phyloP scores from a whole-genome alignment of 352 stramenopile species.

The Pythium graminicola region DNA sequence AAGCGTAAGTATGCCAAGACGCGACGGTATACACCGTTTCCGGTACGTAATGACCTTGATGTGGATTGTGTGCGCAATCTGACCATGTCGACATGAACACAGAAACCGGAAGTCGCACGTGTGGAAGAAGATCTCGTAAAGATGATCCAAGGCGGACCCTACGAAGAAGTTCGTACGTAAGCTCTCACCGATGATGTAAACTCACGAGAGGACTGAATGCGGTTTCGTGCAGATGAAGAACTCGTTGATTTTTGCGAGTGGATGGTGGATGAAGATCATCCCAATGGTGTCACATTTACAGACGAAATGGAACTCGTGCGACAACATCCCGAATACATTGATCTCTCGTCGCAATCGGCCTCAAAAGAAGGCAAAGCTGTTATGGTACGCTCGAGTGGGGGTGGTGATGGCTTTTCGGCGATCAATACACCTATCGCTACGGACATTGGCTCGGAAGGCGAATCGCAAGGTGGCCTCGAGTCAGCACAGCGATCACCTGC shows the following conservation, averaged over 20 bases:
- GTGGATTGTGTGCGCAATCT: too few relatives aligned
- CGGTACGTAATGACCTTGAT: slow-evolving; percentile 35
- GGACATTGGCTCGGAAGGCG: slow-evolving; percentile 55
- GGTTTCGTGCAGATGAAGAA: slow-evolving; percentile 47
- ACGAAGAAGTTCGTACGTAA: slow-evolving; percentile 70
- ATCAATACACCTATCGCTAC: slow-evolving; percentile 69
- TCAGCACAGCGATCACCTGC: slow-evolving; percentile 64
- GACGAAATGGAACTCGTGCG: slow-evolving; percentile 82
- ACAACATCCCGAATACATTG: slow-evolving; percentile 73
- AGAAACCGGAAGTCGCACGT: slow-evolving; percentile 78
- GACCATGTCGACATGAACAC: too few relatives aligned
- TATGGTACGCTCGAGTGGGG: slow-evolving; percentile 12
- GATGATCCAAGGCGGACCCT: slow-evolving; percentile 60
- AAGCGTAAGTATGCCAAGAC: slow-evolving; percentile 88
- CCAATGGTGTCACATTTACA: slow-evolving; percentile 58
- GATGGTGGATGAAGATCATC: slow-evolving; percentile 75
- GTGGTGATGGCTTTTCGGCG: slow-evolving; percentile 35
- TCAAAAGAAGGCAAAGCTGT: slow-evolving; percentile 35
- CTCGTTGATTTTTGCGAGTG: slow-evolving; percentile 84
- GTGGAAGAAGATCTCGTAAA: slow-evolving; percentile 82
- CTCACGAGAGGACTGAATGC: too few relatives aligned
- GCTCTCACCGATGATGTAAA: too few relatives aligned
- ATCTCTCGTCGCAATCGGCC: slow-evolving; percentile 38
- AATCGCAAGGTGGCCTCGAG: slow-evolving; percentile 50
- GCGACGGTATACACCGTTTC: slow-evolving; percentile 73